phyloP scores from a whole-genome alignment of 106 monocot genomes.

The Vanilla planifolia region DNA sequence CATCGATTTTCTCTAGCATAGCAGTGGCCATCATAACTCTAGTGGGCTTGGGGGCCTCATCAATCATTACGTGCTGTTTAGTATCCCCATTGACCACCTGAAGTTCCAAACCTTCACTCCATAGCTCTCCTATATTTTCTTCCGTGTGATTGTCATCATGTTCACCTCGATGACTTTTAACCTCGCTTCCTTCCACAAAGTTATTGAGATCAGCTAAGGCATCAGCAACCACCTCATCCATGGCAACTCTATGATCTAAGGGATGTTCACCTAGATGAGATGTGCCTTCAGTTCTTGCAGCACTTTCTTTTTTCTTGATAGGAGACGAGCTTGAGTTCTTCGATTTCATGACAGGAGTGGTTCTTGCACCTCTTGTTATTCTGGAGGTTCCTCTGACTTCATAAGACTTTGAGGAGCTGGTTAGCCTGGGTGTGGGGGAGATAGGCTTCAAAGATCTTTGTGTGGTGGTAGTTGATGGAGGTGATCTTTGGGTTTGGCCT shows the following conservation, averaged over 20 bases:
- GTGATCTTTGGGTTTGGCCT: too few species aligned
- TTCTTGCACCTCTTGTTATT: not conserved
- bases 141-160: not conserved
- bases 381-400: not conserved
- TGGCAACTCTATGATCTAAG: not conserved
- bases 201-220: too few species aligned
- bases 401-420: not conserved
- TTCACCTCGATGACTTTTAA: not conserved
- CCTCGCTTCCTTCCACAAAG: not conserved
- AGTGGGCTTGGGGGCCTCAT: not conserved
- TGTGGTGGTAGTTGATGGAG: not conserved
- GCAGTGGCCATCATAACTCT: not conserved
- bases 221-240: not conserved
- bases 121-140: not conserved
- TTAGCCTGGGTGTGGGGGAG: not conserved
- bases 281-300: not conserved
- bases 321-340: not conserved
- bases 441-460: not conserved
- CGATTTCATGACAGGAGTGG: not conserved
- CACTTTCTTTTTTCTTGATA: slow-evolving; percentile 1
- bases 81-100: not conserved
- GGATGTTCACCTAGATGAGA: not conserved
- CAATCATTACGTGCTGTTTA: not conserved
- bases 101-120: not conserved
- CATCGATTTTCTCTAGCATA: not conserved